Conservation (phyloP, 164 flowering plant genomes). For the Vitis riparia region DNA sequence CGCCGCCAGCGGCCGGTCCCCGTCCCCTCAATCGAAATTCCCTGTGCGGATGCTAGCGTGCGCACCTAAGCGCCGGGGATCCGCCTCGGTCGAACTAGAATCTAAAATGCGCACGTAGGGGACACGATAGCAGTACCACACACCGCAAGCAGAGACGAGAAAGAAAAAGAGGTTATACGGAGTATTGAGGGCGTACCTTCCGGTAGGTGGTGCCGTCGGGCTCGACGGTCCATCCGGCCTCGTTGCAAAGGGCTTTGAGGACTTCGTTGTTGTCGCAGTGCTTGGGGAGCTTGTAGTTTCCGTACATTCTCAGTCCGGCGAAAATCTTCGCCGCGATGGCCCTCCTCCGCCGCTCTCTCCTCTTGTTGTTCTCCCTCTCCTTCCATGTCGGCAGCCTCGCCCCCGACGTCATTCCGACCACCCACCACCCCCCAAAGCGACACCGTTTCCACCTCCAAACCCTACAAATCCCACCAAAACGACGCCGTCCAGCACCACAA, state of each 20-base stretch:
- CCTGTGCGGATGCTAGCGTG: too few species aligned
- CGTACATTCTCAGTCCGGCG: conserved; percentile 51
- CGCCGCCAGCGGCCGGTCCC: too few species aligned
- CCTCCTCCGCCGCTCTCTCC: conserved; percentile 47
- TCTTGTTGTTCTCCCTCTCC: conserved; percentile 63
- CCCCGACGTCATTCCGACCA: conserved; percentile 38
- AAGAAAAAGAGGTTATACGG: background rate
- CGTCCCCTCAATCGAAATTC: too few species aligned
- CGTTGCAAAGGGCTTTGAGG: conserved; percentile 50
- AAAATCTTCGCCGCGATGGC: conserved; percentile 60
- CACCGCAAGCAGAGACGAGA: background rate
- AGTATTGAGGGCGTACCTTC: conserved; percentile 25
- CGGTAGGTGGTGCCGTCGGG: conserved; percentile 61
- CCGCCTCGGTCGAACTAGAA: too few species aligned
- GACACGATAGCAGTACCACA: too few species aligned
- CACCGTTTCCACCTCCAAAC: too few species aligned
- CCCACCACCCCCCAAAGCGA: too few species aligned
- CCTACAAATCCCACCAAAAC: too few species aligned
- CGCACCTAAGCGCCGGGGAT: too few species aligned
- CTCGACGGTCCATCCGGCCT: conserved; percentile 60
- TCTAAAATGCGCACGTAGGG: too few species aligned
- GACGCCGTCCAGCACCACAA: too few species aligned
- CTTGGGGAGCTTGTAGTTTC: conserved; percentile 53
- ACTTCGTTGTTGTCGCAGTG: conserved; percentile 63
- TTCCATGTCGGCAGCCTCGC: conserved; percentile 49